A percentile compares a stretch with the other conserved stretches of the same genome.
These are phyloP conservation scores for Adenanthera pavonina DNA, from an alignment of 306 rosid genomes.

Conservation along the genomic window DNA sequence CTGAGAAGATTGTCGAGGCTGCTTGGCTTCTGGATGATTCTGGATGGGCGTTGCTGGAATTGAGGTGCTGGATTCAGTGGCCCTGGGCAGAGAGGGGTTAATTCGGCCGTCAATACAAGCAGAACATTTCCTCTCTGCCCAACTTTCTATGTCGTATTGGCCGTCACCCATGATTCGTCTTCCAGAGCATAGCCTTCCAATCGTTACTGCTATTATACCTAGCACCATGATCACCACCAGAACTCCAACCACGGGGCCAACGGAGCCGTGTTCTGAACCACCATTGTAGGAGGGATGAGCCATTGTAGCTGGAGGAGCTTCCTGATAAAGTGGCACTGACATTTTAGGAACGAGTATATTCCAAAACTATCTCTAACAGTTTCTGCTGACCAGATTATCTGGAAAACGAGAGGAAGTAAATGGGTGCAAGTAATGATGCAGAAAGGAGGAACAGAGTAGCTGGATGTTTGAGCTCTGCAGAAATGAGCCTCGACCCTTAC, in stretches of 20 bases:
- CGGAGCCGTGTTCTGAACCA: conserved; percentile 47
- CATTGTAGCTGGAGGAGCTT: conserved; percentile 43
- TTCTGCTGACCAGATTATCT: neutral
- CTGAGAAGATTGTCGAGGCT: conserved; percentile 48
- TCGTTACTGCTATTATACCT: conserved; percentile 55
- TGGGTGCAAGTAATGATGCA: neutral
- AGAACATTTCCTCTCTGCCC: conserved; percentile 89
- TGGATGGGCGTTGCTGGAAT: conserved; percentile 48
- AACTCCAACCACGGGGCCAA: conserved; percentile 60
- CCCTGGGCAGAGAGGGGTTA: neutral
- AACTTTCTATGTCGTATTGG: conserved; percentile 73
- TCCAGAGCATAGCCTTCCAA: conserved; percentile 65
- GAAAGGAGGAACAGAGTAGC: conserved; percentile 10
- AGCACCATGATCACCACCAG: conserved; percentile 48
- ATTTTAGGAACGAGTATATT: conserved; percentile 23
- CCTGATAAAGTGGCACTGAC: conserved; percentile 49
- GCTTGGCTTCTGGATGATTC: conserved; percentile 44
- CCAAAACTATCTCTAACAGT: neutral
- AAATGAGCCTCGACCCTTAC: neutral
- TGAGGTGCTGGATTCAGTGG: conserved; percentile 35
- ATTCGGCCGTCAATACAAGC: conserved; percentile 83
- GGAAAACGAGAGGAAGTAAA: neutral
- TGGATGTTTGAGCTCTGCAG: conserved; percentile 6
- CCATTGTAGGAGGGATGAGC: conserved; percentile 32
- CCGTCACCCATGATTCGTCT: conserved; percentile 74